phyloP scores from a whole-genome alignment of 768 basidiomycete genomes.

The Lactarius hengduanensis region DNA sequence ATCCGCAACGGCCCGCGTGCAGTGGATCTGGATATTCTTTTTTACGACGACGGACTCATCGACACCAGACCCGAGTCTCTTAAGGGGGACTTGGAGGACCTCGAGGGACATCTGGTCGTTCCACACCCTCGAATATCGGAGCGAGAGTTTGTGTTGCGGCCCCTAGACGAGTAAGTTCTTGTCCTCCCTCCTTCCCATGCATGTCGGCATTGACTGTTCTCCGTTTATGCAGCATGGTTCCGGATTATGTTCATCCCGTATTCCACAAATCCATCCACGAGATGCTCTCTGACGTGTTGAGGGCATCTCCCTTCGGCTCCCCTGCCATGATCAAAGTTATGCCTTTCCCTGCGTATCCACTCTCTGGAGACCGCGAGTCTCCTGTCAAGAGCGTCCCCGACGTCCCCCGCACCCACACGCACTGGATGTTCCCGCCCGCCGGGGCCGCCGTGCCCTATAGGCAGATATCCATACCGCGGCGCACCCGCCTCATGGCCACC shows the following conservation, averaged over 20 bases:
- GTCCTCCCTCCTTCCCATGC: neutral
- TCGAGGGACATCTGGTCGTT: constrained; percentile 69
- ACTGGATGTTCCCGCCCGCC: constrained; percentile 47
- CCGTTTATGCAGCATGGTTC: constrained; percentile 63
- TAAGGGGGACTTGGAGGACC: constrained; percentile 47
- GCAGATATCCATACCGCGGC: constrained; percentile 32
- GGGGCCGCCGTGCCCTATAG: constrained; percentile 9
- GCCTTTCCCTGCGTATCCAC: constrained; percentile 64
- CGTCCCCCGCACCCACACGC: constrained; percentile 41
- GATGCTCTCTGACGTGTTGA: constrained; percentile 46
- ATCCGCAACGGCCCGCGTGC: constrained; percentile 85
- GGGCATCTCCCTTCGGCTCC: constrained; percentile 34
- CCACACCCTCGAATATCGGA: constrained; percentile 83
- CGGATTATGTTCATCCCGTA: constrained; percentile 65
- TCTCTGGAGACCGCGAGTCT: constrained; percentile 27
- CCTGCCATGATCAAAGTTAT: constrained; percentile 68
- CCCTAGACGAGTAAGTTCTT: constrained; percentile 75
- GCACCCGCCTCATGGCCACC: constrained; percentile 84
- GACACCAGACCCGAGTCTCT: constrained; percentile 51
- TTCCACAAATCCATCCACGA: constrained; percentile 46
- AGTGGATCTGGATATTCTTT: constrained; percentile 85
- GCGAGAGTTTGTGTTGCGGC: constrained; percentile 89
- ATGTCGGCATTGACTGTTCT: neutral
- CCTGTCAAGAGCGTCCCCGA: constrained; percentile 26
- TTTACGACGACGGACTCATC: constrained; percentile 62